phyloP scores from a whole-genome alignment of 257 asterid species.

The Solanum boliviense region DNA sequence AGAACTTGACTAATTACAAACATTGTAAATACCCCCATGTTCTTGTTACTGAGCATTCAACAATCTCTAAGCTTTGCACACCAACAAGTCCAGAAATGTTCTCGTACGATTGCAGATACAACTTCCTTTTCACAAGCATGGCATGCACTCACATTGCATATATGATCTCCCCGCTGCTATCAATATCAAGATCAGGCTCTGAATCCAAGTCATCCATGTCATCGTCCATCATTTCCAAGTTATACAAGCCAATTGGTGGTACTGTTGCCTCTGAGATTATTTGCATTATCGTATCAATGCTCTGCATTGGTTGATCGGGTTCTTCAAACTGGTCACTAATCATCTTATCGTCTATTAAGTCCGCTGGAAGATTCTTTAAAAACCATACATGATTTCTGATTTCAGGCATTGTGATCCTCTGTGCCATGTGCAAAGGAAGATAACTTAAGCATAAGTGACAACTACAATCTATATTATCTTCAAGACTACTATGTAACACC shows the following conservation, averaged over 20 bases:
- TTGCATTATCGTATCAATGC: constrained; percentile 77
- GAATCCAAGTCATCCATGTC: constrained; percentile 85
- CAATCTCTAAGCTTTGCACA: neutral
- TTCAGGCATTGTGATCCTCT: constrained; percentile 82
- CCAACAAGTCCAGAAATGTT: neutral
- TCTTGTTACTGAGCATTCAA: neutral
- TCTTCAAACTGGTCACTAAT: constrained; percentile 60
- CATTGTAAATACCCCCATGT: neutral
- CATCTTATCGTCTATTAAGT: constrained; percentile 61
- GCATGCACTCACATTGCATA: constrained; percentile 51
- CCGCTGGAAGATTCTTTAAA: constrained; percentile 81
- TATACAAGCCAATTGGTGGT: constrained; percentile 65
- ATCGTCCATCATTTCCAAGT: constrained; percentile 74
- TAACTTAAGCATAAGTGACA: neutral
- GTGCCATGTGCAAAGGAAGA: constrained; percentile 8
- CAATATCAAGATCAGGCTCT: constrained; percentile 84
- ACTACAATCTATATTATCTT: neutral
- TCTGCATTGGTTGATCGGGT: constrained; percentile 91
- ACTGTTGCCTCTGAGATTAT: constrained; percentile 86
- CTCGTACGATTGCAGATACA: neutral
- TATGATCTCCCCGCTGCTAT: constrained; percentile 95
- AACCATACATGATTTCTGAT: constrained; percentile 74
- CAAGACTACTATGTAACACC: neutral
- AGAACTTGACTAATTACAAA: neutral
- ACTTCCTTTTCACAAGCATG: neutral